Evolutionary conservation across 208 protist genomes (phyloP).

Genomic region (Leptomonas pyrrhocoris): DNA sequence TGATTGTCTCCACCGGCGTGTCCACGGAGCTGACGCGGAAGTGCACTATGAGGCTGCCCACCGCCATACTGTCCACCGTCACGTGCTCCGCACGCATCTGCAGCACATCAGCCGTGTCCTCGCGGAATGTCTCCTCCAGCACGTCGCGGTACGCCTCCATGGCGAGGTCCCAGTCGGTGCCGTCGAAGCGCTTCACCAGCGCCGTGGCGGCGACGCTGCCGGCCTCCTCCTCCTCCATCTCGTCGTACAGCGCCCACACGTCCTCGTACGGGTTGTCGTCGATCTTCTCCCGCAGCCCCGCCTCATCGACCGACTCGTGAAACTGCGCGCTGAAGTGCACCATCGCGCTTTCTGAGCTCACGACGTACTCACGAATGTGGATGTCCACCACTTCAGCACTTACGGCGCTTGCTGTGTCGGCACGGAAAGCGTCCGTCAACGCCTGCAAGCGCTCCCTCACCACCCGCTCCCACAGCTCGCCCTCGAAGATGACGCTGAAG

Average conservation of each 20-base stretch:
- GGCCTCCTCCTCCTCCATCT: slow-evolving; percentile 21
- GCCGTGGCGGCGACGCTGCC: neutral
- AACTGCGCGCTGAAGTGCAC: slow-evolving; percentile 21
- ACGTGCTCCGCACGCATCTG: slow-evolving; percentile 30
- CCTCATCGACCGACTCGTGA: slow-evolving; percentile 1
- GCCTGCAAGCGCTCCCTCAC: slow-evolving; percentile 23
- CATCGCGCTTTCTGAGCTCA: slow-evolving; percentile 22
- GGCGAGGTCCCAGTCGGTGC: slow-evolving; percentile 48
- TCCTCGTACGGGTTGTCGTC: slow-evolving; percentile 34
- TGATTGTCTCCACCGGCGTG: slow-evolving; percentile 24
- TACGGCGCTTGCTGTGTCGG: slow-evolving; percentile 39
- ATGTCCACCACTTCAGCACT: slow-evolving; percentile 27
- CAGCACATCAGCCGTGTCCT: slow-evolving; percentile 47
- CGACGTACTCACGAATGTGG: slow-evolving; percentile 30
- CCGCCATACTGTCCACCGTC: slow-evolving; percentile 31
- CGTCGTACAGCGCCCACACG: slow-evolving; percentile 38
- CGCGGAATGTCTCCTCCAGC: slow-evolving; percentile 37
- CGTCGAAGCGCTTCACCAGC: slow-evolving; percentile 49
- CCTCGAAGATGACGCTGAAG: slow-evolving; percentile 58
- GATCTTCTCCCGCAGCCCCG: slow-evolving; percentile 9
- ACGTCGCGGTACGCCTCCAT: slow-evolving; percentile 25
- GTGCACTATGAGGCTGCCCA: slow-evolving; percentile 48
- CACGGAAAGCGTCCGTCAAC: slow-evolving; percentile 40
- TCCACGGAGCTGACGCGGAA: slow-evolving; percentile 36
- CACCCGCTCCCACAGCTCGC: slow-evolving; percentile 39